Evolutionary conservation across 106 monocot genomes (phyloP), one percentile per base, ranked within the genome.

Genomic region (Xerophyta viscosa): DNA sequence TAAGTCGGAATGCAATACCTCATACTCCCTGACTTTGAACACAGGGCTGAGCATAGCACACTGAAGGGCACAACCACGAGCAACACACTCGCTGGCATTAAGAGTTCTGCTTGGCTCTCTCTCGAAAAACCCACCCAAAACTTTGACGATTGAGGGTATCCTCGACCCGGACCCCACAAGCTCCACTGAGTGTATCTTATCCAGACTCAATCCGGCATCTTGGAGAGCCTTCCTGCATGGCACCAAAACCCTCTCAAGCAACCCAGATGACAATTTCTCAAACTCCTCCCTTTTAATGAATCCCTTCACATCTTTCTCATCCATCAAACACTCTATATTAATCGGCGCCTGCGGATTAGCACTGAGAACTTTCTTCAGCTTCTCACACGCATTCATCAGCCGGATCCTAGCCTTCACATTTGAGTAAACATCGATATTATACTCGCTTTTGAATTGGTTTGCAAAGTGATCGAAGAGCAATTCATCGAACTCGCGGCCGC

Each of bases 301-400:
- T 20, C 94, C 88, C 50, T 58, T 81, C 36, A 94, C 94, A 67
- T 94, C 93, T 48, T 81, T 94, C 70, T 88, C 88, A 43, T 94
- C 94, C 88, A 94, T 84, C 75, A 94, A 65, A 57, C 94, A 94
- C 61, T 94, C 94, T 8, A 94, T 94, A 52, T 57, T 81, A 0
- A 94, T 8, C 0, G 71, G 77, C 0, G 77, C 88, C 58, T 84
- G 81, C 1, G 75, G 67, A 66, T 88, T 88, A 0, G 94, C 94
- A 50, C 88, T 88, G 19, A 94, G 56, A 7, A 94, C 80, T 70
- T 78, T 94, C 75, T 94, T 94, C 53, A 88, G 64, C 69, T 94
- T 94, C 84, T 88, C 84, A 20, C 93, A 94, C 0, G 83, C 74
- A 18, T 58, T 29, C 51, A 65, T 74, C 60, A 88, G 46, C 50